Base-by-base conservation (phyloP, 768 basidiomycete genomes). In the Cyathus striatus region DNA sequence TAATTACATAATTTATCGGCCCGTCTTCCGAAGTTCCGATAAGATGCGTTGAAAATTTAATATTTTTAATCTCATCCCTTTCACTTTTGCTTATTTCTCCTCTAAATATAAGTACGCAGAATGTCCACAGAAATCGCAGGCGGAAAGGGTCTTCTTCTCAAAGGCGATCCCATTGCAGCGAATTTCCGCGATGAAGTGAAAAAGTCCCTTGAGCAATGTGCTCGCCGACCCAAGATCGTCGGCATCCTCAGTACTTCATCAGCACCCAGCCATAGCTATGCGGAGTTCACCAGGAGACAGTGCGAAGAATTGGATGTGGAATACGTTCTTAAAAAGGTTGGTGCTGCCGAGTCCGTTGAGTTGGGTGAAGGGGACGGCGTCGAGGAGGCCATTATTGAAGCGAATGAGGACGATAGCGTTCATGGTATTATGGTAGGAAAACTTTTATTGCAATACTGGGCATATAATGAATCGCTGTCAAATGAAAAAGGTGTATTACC, bases 331-430 rank as follows among this genome's bases (percentile, higher is more conserved):
- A 81, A 79, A 53, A 69, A 66, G 46, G 83, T 81, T 5, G 90
- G 87, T 0, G 75, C 78, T 4, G 82, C 83, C 3, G 63, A 72
- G 18, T 71, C 72, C 18, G 68, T 66, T 3, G 72, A 75, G 58
- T 65, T 79, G 5, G 78, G 70, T 0, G 86, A 89, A 35, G 90
- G 90, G 1, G 90, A 93, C 23, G 93, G 90, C 9, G 92, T 93
- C 6, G 96, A 99, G 61, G 90, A 95, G 61, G 94, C 89, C 6
- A 95, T 98, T 51, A 83, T 97, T 23, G 89, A 92, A 55, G 92
- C 94, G 6, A 99, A 99, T 57, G 86, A 87, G 48, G 93, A 98
- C 56, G 68, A 70, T 12, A 72, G 69, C 43, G 79, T 95, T 7
- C 81, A 95, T 63, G 95, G 95, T 6, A 92, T 99, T 57, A 96